Base-by-base conservation (phyloP, 2,329 filamentous ascomycete species). In the Cercospora beticola region DNA sequence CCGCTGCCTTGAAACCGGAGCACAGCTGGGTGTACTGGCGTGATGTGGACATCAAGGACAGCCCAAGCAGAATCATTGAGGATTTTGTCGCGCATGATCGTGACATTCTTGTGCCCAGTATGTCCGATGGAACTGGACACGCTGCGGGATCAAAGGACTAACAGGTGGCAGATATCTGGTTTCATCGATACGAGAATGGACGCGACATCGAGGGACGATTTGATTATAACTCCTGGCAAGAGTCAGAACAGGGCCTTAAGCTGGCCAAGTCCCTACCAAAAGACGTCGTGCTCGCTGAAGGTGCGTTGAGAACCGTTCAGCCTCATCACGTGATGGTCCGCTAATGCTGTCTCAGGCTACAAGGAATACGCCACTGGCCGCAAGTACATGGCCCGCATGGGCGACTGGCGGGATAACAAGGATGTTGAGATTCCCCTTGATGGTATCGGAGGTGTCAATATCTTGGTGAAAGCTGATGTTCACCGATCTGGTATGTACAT, bases 21-120 rank as follows among this genome's bases (percentile, higher is more conserved):
- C 95, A 99, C 79, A 94, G 93, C 8, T 99, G 95, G 95, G 94
- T 98, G 8, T 98, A 97, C 81, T 99, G 95, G 95, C 89, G 95
- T 69, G 95, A 99, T 79, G 94, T 97, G 61, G 95, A 99, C 80
- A 97, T 99, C 75, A 89, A 92, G 58, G 94, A 99, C 78, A 97
- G 91, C 79, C 93, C 94, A 1, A 86, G 87, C 71, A 90, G 87
- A 77, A 96, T 99, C 70, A 85, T 99, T 36, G 94, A 99, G 82
- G 95, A 99, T 77, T 96, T 99, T 74, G 91, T 97, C 75, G 92
- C 92, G 21, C 95, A 98, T 77, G 92, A 99, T 79, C 89, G 90
- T 77, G 95, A 99, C 79, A 88, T 99, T 68, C 83, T 99, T 67
- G 94, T 98, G 74, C 95, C 95, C 0, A 99, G 94, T 97, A 90